Evolutionary conservation across 2,329 filamentous ascomycete genomes (phyloP).

Genomic region (Zopfia rhizophila): DNA sequence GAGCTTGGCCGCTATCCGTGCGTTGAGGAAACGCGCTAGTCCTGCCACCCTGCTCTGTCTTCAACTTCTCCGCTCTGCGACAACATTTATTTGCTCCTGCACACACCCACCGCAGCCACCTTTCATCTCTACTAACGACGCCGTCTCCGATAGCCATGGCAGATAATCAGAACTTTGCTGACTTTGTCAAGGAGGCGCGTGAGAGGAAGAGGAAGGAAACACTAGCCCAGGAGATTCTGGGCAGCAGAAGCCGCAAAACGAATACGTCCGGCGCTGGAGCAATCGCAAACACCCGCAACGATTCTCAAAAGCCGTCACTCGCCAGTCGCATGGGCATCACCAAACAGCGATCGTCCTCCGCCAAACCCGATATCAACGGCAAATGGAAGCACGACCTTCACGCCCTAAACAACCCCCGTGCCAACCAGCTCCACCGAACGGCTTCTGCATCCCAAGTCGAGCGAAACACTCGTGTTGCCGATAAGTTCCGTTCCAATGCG

Average conservation of each 20-base stretch:
- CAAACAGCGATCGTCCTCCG: conserved; percentile 66
- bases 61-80: not conserved
- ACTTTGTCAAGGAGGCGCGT: conserved; percentile 57
- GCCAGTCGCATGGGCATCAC: conserved; percentile 78
- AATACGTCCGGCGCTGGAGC: conserved; percentile 64
- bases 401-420: conserved; percentile 53
- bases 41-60: not conserved
- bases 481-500: conserved; percentile 52
- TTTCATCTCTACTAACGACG: not conserved
- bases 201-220: conserved; percentile 76
- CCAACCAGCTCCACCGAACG: conserved; percentile 47
- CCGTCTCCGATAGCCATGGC: conserved; percentile 28
- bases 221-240: conserved; percentile 78
- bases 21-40: conserved; percentile 3
- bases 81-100: not conserved
- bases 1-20: conserved; percentile 11
- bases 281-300: conserved; percentile 55
- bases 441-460: conserved; percentile 53
- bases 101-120: not conserved
- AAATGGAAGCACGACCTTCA: conserved; percentile 80
- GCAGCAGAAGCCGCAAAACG: conserved; percentile 64
- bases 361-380: conserved; percentile 67
- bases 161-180: conserved; percentile 39
- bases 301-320: conserved; percentile 64
- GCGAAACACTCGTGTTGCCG: conserved; percentile 55